Evolutionary conservation across 73 alveolate genomes (phyloP).

Genomic region (Symbiodinium pilosum): DNA sequence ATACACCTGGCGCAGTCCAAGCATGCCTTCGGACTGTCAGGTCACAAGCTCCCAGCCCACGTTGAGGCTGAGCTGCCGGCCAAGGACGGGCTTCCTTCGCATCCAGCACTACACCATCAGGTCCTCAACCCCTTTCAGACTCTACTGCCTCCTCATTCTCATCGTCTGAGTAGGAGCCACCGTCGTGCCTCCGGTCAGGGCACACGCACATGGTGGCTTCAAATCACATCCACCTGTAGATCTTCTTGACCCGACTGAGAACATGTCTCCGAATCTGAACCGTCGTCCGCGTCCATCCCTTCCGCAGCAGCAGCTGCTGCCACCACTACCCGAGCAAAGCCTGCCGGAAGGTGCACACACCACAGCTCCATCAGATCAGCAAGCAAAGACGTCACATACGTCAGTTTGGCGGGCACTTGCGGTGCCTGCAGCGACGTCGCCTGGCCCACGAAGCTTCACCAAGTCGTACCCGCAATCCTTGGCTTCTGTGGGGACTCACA

Average conservation of each 20-base stretch:
- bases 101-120: no score
- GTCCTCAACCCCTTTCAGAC: no score
- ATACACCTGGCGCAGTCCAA: neutral
- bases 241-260: neutral
- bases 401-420: no score
- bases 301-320: slow-evolving; percentile 94
- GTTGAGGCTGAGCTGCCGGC: no score
- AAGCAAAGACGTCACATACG: no score
- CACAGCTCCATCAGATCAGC: neutral
- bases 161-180: neutral
- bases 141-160: neutral
- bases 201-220: no score
- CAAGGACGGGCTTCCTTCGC: no score
- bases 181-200: no score
- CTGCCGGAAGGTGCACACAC: neutral
- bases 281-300: slow-evolving; percentile 65
- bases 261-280: neutral
- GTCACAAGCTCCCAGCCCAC: no score
- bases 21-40: neutral
- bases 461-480: slow-evolving; percentile 81
- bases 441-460: slow-evolving; percentile 67
- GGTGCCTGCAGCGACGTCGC: slow-evolving; percentile 57
- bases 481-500: neutral
- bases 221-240: no score
- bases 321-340: slow-evolving; percentile 37